Evolutionary conservation across 2,329 filamentous ascomycete genomes (phyloP), one percentile per base, ranked within the genome.

Genomic region (Fusarium armeniacum): DNA sequence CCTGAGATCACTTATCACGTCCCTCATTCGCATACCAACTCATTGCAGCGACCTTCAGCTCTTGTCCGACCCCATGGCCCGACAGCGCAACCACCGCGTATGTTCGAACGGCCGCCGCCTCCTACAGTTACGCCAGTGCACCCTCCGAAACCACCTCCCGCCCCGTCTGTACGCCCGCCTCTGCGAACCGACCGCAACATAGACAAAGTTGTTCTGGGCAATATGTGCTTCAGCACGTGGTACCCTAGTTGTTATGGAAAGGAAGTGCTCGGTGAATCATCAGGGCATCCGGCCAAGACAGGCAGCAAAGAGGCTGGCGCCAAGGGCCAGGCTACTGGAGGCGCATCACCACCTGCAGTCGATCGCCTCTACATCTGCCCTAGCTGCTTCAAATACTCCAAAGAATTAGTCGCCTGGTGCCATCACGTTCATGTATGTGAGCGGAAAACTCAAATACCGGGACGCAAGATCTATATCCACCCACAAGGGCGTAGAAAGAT

Each of bases 311-410:
- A 79, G 13, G 30, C 66, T 4, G 77, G 73, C 7, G 72, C 55
- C 47, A 76, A 76, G 18, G 78, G 78, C 26, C 64, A 72, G 35
- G 35, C 55, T 22, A 53, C 62, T 10, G 73, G 68, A 24, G 72
- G 71, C 28, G 78, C 77, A 61, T 70, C 65, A 12, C 71, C 68
- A 35, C 81, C 82, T 2, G 82, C 88, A 73, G 85, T 93, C 18
- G 88, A 91, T 69, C 82, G 90, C 58, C 83, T 98, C 10, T 97
- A 94, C 74, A 92, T 98, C 35, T 99, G 96, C 77, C 91, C 93
- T 35, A 91, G 89, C 84, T 99, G 96, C 83, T 98, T 98, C 84
- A 95, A 94, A 77, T 99, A 99, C 80, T 91, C 91, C 36, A 87
- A 85, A 69, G 88, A 90, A 75, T 78, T 89, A 15, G 82, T 86